Evolutionary conservation across 116 monocot species (phyloP), one percentile per base, ranked within the genome.

Genomic region (Zostera marina): DNA sequence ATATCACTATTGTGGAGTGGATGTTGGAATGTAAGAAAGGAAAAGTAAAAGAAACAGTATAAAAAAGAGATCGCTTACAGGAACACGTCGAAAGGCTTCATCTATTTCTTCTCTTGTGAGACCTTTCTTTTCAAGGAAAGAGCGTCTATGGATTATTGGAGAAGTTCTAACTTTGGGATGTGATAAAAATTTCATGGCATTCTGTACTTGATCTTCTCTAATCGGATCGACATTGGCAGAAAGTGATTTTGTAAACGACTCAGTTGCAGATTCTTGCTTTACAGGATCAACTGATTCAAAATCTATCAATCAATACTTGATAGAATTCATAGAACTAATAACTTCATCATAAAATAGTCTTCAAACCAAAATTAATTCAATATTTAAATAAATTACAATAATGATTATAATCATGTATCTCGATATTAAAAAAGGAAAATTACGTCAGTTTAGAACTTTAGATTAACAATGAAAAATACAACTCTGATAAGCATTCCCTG

Each of bases 61-160:
- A 56, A 56, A 54, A 12, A 42, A 62, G 40, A 11, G 61, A 52
- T 52, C 53, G 32, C 82, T 76, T 74, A 96, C 96, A 66, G 96
- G 96, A 11, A 96, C 96, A 67, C 82, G 89, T 21, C 78, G 89
- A 48, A 96, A 96, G 56, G 96, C 96, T 76, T 96, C 96, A 74
- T 96, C 96, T 58, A 89, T 89, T 76, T 96, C 96, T 57, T 96
- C 90, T 63, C 74, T 82, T 25, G 96, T 83, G 5, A 96, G 76
- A 42, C 85, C 89, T 73, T 96, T 96, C 74, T 74, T 85, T 66
- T 96, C 96, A 13, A 96, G 77, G 62, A 96, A 96, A 63, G 96
- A 82, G 25, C 89, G 96, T 25, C 89, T 70, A 32, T 85, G 80
- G 52, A 88, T 68, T 4, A 96, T 72, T 4, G 96, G 80, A 48